Percentiles rank a stretch among this genome's conserved stretches.
These are phyloP conservation scores for Aegle marmelos DNA, from an alignment of 345 rosid genomes.

Conservation along the genomic window DNA sequence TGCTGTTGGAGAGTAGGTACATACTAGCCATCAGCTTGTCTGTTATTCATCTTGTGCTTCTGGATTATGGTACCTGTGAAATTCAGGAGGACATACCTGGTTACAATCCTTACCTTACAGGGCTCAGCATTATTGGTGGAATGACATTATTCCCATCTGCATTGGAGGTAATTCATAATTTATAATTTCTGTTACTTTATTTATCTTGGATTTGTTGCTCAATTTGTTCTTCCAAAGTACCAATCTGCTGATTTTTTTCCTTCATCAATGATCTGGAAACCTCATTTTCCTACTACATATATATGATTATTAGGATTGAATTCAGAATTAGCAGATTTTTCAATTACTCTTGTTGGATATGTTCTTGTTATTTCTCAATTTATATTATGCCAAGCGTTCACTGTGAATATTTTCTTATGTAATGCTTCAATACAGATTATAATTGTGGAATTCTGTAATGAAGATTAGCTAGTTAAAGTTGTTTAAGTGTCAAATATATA, in stretches of 20 bases:
- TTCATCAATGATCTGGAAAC: neutral
- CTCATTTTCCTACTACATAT: neutral
- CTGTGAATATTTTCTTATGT: neutral
- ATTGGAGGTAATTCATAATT: slow-evolving; percentile 55
- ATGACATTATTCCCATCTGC: slow-evolving; percentile 94
- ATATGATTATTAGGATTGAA: neutral
- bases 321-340: neutral
- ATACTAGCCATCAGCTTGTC: slow-evolving; percentile 58
- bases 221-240: neutral
- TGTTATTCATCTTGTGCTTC: slow-evolving; percentile 65
- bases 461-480: neutral
- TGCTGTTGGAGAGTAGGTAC: slow-evolving; percentile 73
- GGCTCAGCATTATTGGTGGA: slow-evolving; percentile 96
- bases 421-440: neutral
- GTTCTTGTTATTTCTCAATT: neutral
- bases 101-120: slow-evolving; percentile 74
- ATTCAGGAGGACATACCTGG: slow-evolving; percentile 94
- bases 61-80: slow-evolving; percentile 82
- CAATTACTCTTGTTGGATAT: neutral
- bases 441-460: neutral
- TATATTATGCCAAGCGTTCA: neutral
- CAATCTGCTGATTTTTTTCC: neutral
- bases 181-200: neutral
- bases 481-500: neutral
- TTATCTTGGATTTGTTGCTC: neutral